Base-by-base conservation (phyloP, 2,329 filamentous ascomycete genomes). In the Rhexocercosporidium sp. region DNA sequence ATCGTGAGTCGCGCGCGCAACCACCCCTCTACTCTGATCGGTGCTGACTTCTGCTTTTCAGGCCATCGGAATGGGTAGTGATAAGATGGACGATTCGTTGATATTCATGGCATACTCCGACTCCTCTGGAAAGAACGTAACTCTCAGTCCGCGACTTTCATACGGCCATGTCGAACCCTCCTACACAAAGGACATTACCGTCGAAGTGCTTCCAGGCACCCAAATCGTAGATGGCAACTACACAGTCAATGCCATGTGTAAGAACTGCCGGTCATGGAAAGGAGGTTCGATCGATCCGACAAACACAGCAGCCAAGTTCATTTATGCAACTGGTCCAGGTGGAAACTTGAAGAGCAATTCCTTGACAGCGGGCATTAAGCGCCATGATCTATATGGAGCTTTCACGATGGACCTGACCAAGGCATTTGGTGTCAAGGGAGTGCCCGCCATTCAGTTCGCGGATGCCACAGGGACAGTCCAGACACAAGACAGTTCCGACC, bases 321-420 rank as follows among this genome's bases (percentile, higher is more conserved):
- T 88, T 64, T 90, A 83, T 73, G 88, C 85, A 20, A 78, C 84
- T 25, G 88, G 88, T 0, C 83, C 85, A 5, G 72, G 74, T n/a
- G 82, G 81, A 46, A 72, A 76, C 18, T 77, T 83, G 29, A 75
- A 77, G 25, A 84, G 80, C 64, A 78, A 88, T 70, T 78, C 78
- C 41, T 62, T 73, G 1, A 77, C 77, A 12, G 84, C 83, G 0
- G 77, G 78, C 12, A 79, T 89, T 64, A 82, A 82, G 72, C 82
- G 83, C 49, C 88, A 90, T 75, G 75, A 78, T 49, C 80, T 80
- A 53, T 86, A 85, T 70, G 87, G 88, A 53, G 75, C 77, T 7
- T 90, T 90, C 75, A 80, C 77, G 1, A 82, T 90, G 75, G 82
- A 90, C 74, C 79, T 90, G 76, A 79, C 79, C 27, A 79, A 79